phyloP scores from a whole-genome alignment of 805 yeast species.

The Kodamaea neixiangensis region DNA sequence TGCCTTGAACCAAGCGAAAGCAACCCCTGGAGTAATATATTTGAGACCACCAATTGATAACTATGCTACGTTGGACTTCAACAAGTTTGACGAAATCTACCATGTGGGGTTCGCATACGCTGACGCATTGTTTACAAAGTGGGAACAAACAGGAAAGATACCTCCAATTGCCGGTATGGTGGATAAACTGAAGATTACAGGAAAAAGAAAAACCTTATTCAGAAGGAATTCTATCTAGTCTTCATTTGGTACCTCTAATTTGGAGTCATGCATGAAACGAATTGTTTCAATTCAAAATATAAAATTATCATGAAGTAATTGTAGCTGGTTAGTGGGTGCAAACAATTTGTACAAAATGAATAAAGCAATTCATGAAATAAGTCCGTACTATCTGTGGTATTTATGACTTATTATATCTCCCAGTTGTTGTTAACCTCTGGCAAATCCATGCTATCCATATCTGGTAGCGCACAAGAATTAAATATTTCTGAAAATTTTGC shows the following conservation, averaged over 20 bases:
- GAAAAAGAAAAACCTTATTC: slow-evolving; percentile 27
- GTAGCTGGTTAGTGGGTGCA: too few species aligned
- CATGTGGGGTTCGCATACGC: slow-evolving; percentile 80
- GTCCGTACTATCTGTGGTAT: too few species aligned
- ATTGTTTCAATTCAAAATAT: not conserved
- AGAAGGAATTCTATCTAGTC: slow-evolving; percentile 65
- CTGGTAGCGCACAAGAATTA: not conserved
- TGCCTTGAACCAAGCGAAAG: slow-evolving; percentile 86
- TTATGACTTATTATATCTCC: too few species aligned
- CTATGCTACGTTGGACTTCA: slow-evolving; percentile 90
- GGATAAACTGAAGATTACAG: slow-evolving; percentile 21
- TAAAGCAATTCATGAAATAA: too few species aligned
- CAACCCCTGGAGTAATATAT: slow-evolving; percentile 80
- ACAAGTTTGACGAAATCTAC: slow-evolving; percentile 86
- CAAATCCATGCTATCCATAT: not conserved
- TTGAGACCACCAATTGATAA: slow-evolving; percentile 92
- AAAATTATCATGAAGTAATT: too few species aligned
- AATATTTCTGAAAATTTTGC: slow-evolving; percentile 1
- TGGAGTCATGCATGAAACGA: not conserved
- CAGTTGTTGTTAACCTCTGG: too few species aligned
- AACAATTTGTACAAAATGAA: too few species aligned
- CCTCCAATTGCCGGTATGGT: slow-evolving; percentile 61
- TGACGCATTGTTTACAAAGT: slow-evolving; percentile 50
- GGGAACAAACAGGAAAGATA: slow-evolving; percentile 54
- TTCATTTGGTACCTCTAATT: not conserved